A percentile compares a stretch with the other conserved stretches of the same genome.
Evolutionary conservation across 2,329 filamentous ascomycete genomes (phyloP).

Genomic region (Arachnomyces sp.): DNA sequence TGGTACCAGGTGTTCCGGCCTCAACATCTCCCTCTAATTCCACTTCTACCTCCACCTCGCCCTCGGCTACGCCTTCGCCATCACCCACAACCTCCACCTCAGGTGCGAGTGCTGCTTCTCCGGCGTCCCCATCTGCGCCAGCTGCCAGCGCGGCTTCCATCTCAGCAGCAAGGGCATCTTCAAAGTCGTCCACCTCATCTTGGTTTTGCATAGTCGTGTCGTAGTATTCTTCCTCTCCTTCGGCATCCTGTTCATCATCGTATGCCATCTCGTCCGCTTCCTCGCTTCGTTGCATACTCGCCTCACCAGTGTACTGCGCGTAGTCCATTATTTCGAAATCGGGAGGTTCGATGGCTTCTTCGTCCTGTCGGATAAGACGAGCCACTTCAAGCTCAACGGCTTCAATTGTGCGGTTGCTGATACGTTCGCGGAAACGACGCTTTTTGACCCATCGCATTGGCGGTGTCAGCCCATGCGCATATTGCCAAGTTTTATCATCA

Average conservation of each 20-base stretch:
- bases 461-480: conserved; percentile 78
- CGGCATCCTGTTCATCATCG: conserved; percentile 42
- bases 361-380: conserved; percentile 62
- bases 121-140: conserved; percentile 17
- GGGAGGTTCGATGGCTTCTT: conserved; percentile 47
- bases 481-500: conserved; percentile 57
- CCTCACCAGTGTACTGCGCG: conserved; percentile 37
- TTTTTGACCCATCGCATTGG: conserved; percentile 80
- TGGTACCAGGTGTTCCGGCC: conserved; percentile 25
- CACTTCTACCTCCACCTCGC: conserved; percentile 1
- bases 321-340: conserved; percentile 57
- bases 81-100: conserved; percentile 2
- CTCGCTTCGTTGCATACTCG: conserved; percentile 36
- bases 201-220: conserved; percentile 26
- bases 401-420: conserved; percentile 75
- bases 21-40: conserved; percentile 6
- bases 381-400: conserved; percentile 75
- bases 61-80: conserved; percentile 8
- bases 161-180: conserved; percentile 35
- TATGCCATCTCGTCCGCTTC: conserved; percentile 40
- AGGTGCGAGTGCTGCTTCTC: conserved; percentile 10
- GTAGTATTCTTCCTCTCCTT: conserved; percentile 30
- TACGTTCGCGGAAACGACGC: conserved; percentile 72
- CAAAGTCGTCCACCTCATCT: conserved; percentile 27
- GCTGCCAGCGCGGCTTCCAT: conserved; percentile 36